phyloP scores from a whole-genome alignment of 2,329 filamentous ascomycete genomes.

The Samsoniella hepiali region DNA sequence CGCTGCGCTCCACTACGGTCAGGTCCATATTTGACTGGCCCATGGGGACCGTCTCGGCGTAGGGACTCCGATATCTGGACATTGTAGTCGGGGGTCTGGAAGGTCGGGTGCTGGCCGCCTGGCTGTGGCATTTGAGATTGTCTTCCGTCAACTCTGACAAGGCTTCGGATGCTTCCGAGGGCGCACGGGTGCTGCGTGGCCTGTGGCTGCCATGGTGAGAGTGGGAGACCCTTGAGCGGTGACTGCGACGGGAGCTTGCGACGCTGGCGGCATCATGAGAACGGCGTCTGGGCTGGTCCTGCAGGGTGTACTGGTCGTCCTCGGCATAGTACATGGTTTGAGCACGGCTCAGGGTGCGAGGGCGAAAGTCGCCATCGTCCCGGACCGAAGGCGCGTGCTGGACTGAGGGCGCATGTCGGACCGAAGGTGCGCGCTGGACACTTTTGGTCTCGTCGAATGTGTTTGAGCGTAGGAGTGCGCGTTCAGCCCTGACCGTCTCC shows the following conservation, averaged over 20 bases:
- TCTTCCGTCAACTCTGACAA: conserved; percentile 51
- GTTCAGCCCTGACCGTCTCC: conserved; percentile 70
- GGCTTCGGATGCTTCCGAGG: conserved; percentile 8
- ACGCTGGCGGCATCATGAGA: conserved; percentile 32
- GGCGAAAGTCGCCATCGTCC: conserved; percentile 30
- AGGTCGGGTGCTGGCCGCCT: conserved; percentile 48
- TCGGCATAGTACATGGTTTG: conserved; percentile 24
- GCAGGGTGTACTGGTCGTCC: conserved; percentile 34
- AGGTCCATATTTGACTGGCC: conserved; percentile 36
- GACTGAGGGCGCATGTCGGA: conserved; percentile 22
- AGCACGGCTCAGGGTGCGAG: conserved; percentile 1
- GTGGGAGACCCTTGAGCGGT: conserved; percentile 27
- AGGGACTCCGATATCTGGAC: conserved; percentile 41
- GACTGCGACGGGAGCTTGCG: conserved; percentile 42
- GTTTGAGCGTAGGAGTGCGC: conserved; percentile 57
- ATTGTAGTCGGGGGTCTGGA: conserved; percentile 42
- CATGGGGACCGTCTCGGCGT: conserved; percentile 38
- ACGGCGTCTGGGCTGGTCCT: conserved; percentile 14
- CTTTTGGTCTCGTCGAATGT: conserved; percentile 43
- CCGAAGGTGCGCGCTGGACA: conserved; percentile 24
- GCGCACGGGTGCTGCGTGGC: conserved; percentile 25
- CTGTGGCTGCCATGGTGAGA: conserved; percentile 27
- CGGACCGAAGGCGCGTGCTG: conserved; percentile 27
- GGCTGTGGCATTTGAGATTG: conserved; percentile 53
- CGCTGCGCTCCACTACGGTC: conserved; percentile 27